Conservation (phyloP, 2,329 filamentous ascomycete species). For the Aspergillus vadensis region DNA sequence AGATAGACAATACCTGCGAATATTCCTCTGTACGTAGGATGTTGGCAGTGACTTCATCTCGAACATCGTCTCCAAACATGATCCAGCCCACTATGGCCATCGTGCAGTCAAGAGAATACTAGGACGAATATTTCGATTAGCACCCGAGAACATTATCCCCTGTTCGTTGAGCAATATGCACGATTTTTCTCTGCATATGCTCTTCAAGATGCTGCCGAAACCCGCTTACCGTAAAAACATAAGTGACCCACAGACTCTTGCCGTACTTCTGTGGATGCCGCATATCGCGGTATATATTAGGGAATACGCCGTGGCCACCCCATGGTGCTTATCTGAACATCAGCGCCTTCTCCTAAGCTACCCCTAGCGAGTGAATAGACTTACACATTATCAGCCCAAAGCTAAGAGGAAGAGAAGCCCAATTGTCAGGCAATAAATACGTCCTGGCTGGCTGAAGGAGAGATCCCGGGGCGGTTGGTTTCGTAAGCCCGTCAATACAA, state of each 20-base stretch:
- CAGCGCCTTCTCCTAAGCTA: constrained; percentile 2
- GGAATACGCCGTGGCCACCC: constrained; percentile 75
- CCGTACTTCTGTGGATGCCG: constrained; percentile 79
- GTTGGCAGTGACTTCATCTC: constrained; percentile 88
- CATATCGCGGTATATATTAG: constrained; percentile 80
- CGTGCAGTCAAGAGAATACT: constrained; percentile 77
- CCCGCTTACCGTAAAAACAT: constrained; percentile 73
- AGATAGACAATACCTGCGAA: constrained; percentile 69
- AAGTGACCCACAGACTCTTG: constrained; percentile 74
- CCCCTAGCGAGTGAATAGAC: constrained; percentile 16
- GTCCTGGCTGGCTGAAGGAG: constrained; percentile 77
- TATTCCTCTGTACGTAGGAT: constrained; percentile 76
- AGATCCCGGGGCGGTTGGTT: constrained; percentile 76
- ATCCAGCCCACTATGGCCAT: constrained; percentile 83
- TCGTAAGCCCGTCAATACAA: constrained; percentile 82
- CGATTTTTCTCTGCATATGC: no score
- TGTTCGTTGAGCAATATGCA: background rate
- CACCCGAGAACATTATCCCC: background rate
- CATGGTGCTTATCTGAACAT: constrained; percentile 56
- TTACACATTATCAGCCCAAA: constrained; percentile 84
- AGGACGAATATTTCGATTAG: constrained; percentile 15
- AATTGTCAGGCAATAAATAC: constrained; percentile 80
- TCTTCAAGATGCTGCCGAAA: background rate
- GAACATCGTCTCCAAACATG: constrained; percentile 92
- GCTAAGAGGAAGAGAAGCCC: constrained; percentile 81